phyloP scores from a whole-genome alignment of 306 rosid genomes.

The Pterocarpus macrocarpus region DNA sequence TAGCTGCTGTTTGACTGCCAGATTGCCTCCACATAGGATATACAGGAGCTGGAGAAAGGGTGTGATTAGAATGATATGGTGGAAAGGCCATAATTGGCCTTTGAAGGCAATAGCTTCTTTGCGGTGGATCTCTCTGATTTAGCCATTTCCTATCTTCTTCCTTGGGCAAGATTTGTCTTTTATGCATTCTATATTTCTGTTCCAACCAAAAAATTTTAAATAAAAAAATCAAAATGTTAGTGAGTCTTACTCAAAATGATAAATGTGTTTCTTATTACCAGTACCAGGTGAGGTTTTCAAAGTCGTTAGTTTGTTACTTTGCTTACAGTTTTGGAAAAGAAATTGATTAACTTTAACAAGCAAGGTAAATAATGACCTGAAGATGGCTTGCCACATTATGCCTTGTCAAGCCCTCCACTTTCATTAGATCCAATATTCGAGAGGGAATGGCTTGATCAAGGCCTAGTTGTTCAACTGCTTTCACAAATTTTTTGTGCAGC shows the following conservation, averaged over 20 bases:
- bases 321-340: conserved; percentile 6
- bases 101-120: conserved; percentile 65
- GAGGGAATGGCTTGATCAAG: conserved; percentile 98
- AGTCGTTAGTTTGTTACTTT: neutral
- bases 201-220: neutral
- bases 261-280: neutral
- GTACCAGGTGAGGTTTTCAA: conserved; percentile 2
- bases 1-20: conserved; percentile 50
- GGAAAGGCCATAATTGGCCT: conserved; percentile 87
- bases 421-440: conserved; percentile 87
- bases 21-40: conserved; percentile 85
- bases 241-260: conserved; percentile 13
- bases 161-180: conserved; percentile 86
- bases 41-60: conserved; percentile 60
- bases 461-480: conserved; percentile 92
- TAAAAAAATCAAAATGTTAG: neutral
- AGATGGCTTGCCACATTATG: conserved; percentile 98
- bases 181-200: conserved; percentile 95
- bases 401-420: conserved; percentile 92
- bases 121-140: conserved; percentile 60
- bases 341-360: neutral
- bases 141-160: conserved; percentile 75
- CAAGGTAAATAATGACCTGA: conserved; percentile 64
- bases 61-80: conserved; percentile 69
- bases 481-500: conserved; percentile 90